These are phyloP conservation scores for Kodamaea alishanica DNA, from an alignment of 1,139 yeast genomes.

Conservation along the genomic window DNA sequence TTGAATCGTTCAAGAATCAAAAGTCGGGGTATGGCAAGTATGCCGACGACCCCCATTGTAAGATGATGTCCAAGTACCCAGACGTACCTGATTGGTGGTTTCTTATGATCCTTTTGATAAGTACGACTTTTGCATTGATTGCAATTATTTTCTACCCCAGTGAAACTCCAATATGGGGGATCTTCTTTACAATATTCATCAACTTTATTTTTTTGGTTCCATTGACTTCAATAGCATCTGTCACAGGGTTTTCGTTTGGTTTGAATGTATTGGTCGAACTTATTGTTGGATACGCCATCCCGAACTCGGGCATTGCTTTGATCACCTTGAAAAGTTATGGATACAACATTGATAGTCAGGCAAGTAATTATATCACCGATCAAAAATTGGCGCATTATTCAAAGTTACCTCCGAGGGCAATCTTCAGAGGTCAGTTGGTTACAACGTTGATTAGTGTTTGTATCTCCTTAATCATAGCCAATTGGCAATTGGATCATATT, in stretches of 20 bases:
- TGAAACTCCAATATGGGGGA: conserved; percentile 54
- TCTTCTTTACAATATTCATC: conserved; percentile 54
- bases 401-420: conserved; percentile 57
- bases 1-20: conserved; percentile 23
- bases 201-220: conserved; percentile 56
- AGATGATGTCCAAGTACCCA: conserved; percentile 51
- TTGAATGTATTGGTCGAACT: conserved; percentile 59
- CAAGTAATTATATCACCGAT: conserved; percentile 52
- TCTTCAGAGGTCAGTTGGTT: conserved; percentile 56
- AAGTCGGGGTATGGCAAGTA: conserved; percentile 17
- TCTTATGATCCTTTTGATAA: conserved; percentile 41
- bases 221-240: conserved; percentile 44
- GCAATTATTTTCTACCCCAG: conserved; percentile 47
- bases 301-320: conserved; percentile 60
- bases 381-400: conserved; percentile 62
- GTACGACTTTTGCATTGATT: conserved; percentile 48
- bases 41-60: conserved; percentile 50
- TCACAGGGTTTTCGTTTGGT: conserved; percentile 52
- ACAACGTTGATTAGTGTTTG: conserved; percentile 42
- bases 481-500: conserved; percentile 51
- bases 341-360: conserved; percentile 59
- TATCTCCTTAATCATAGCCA: conserved; percentile 50
- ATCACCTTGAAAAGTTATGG: conserved; percentile 59
- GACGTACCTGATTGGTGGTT: conserved; percentile 69
- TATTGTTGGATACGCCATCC: conserved; percentile 59